Evolutionary conservation across 805 yeast species (phyloP), one percentile per base, ranked within the genome.

Genomic region (Candida insectorum): DNA sequence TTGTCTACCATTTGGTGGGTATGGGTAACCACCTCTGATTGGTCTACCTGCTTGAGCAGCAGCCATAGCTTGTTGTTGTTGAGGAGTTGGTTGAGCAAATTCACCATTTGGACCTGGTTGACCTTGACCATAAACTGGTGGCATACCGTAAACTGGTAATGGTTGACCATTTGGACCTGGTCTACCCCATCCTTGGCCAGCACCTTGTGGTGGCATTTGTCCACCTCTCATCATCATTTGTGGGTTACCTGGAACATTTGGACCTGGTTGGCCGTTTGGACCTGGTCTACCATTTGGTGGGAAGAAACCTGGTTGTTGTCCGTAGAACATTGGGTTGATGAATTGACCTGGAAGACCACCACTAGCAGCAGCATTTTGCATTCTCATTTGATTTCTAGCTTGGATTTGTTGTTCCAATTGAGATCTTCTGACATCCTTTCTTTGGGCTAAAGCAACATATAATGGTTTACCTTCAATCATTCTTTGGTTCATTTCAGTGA

Each of bases 361-460:
- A 29, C 41, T 34, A 48, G 94, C 95, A 50, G 86, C 86, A 62
- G 89, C 95, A 69, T 88, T 96, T 75, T 91, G 97, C 77, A 88
- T 77, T 77, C 97, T 86, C 83, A 89, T 79, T 72, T 91, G 97
- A 79, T 86, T 87, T 75, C 96, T 86, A 49, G 96, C 97, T 68
- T 85, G 95, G 61, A 88, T 85, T 72, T 93, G 97, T 73, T 93
- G 97, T 65, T 87, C 91, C 64, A 93, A 76, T 75, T 93, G 97
- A 54, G 86, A 78, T 64, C 95, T 84, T 79, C 98, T 88, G 39
- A 87, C 95, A 53, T 91, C 98, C 74, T 87, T 91, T 69, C 96
- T 85, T 79, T 93, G 98, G 52, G 98, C 98, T 59, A 93, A 80
- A 42, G 97, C 96, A 69, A 93, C 98, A 65, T 91, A 93, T 60